Conservation (phyloP, 78 protist species). For the Speleostelium caveatum region DNA sequence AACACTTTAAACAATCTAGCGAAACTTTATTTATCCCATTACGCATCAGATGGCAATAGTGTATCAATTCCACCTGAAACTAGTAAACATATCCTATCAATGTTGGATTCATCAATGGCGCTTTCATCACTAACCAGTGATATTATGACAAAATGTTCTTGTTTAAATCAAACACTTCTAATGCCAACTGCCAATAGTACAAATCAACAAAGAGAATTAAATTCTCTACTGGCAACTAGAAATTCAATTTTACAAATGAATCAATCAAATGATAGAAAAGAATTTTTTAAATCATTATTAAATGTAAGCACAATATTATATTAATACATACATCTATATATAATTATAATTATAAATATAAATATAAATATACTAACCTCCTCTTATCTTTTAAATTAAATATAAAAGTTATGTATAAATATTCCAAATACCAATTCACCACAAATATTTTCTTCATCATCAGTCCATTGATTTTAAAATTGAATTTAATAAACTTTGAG, state of each 20-base stretch:
- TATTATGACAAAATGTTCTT: background rate
- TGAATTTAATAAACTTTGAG: background rate
- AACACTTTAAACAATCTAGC: slow-evolving; percentile 32
- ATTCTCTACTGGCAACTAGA: background rate
- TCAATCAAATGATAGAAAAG: background rate
- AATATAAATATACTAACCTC: background rate
- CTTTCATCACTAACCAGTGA: background rate
- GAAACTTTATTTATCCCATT: slow-evolving; percentile 11
- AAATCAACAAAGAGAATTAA: background rate
- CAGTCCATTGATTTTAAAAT: slow-evolving; percentile 2
- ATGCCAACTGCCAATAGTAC: background rate
- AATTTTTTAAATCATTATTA: no score
- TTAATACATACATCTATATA: no score
- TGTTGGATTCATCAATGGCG: slow-evolving; percentile 15
- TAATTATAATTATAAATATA: no score
- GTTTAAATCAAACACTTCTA: no score
- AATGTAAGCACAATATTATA: no score
- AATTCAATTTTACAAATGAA: background rate
- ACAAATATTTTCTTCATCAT: no score
- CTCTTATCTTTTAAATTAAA: background rate
- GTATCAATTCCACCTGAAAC: background rate
- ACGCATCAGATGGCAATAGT: background rate
- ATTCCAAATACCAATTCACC: no score
- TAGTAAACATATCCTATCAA: background rate
- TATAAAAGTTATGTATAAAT: background rate